These are phyloP conservation scores for Candida anglica DNA, from an alignment of 805 yeast genomes.

Conservation along the genomic window DNA sequence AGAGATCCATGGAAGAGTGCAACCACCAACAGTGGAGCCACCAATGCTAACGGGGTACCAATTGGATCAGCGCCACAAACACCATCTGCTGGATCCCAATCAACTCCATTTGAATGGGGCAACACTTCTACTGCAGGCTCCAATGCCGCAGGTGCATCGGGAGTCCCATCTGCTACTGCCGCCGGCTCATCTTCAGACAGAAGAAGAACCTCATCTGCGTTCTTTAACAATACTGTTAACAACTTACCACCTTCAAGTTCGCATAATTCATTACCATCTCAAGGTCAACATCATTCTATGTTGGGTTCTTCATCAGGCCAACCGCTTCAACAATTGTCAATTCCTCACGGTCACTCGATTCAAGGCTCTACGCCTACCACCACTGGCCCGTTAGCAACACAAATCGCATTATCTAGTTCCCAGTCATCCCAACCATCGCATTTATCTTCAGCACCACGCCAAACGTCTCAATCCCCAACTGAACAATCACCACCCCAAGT, in stretches of 20 bases:
- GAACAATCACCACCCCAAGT: conserved; percentile 4
- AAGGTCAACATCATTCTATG: not conserved
- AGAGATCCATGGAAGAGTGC: conserved; percentile 42
- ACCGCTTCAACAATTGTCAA: not conserved
- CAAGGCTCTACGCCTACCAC: no score
- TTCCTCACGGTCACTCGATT: not conserved
- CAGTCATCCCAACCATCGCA: not conserved
- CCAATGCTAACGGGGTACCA: not conserved
- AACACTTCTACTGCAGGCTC: conserved; percentile 32
- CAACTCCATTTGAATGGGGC: no score
- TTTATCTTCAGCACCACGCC: conserved; percentile 6
- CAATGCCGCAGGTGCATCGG: conserved; percentile 7
- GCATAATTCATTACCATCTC: conserved; percentile 1
- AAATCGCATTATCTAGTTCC: not conserved
- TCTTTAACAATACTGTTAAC: conserved; percentile 35
- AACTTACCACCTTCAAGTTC: conserved; percentile 7
- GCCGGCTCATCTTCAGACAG: conserved; percentile 24
- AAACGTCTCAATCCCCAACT: not conserved
- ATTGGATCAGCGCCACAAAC: conserved; percentile 8
- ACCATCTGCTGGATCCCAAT: conserved; percentile 12
- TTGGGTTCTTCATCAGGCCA: not conserved
- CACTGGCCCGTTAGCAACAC: not conserved
- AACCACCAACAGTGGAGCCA: conserved; percentile 7
- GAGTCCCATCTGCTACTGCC: conserved; percentile 4
- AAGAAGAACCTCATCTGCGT: conserved; percentile 52